A percentile compares a stretch with the other conserved stretches of the same genome.
Conservation (phyloP, 345 rosid genomes). For the Ceriops decandra region DNA sequence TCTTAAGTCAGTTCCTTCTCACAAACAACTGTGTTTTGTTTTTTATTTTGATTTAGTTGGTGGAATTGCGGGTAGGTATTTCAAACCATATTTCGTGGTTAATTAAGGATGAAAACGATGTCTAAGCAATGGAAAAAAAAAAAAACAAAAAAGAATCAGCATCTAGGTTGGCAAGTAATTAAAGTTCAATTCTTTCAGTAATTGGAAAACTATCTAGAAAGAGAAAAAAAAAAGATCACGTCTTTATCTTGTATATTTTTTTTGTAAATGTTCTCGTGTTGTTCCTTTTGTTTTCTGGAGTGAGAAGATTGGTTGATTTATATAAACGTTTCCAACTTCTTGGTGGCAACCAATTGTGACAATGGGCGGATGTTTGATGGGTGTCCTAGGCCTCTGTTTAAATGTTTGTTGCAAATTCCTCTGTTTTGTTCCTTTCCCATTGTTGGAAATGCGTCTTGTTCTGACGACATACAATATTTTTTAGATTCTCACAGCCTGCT, state of each 20-base stretch:
- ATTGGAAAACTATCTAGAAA: neutral
- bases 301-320: too few relatives aligned
- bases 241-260: too few relatives aligned
- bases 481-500: slow-evolving; percentile 36
- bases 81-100: neutral
- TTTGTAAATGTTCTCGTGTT: too few relatives aligned
- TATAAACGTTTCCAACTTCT: too few relatives aligned
- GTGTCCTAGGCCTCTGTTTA: neutral
- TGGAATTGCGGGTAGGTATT: neutral
- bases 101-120: neutral
- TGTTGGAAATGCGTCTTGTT: neutral
- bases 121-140: too few relatives aligned
- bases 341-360: too few relatives aligned
- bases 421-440: slow-evolving; percentile 5
- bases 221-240: neutral
- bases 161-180: neutral
- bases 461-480: neutral
- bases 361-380: too few relatives aligned
- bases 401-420: neutral
- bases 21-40: neutral
- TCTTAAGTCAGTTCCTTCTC: slow-evolving; percentile 22
- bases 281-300: too few relatives aligned
- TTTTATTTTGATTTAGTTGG: neutral
- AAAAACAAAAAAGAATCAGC: neutral
- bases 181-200: neutral